These are phyloP conservation scores for Macrotyloma uniflorum DNA, from an alignment of 306 rosid genomes.

Conservation along the genomic window DNA sequence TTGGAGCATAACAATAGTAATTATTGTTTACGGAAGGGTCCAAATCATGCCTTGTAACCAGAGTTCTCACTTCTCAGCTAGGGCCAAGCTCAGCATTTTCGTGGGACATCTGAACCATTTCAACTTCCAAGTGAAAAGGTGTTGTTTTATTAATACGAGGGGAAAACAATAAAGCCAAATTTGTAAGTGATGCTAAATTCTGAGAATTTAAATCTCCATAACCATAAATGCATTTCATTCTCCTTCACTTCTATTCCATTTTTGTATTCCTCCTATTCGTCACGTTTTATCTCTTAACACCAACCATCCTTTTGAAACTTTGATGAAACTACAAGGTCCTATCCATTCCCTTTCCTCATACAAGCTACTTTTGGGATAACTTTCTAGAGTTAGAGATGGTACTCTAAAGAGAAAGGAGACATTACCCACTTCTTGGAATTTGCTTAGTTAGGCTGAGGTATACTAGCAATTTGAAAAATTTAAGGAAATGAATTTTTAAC, in stretches of 20 bases:
- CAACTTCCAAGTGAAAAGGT: constrained; percentile 1
- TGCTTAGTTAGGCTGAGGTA: background rate
- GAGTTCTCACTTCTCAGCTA: background rate
- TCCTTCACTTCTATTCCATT: background rate
- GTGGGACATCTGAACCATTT: background rate
- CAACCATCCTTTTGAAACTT: background rate
- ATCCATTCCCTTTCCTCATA: background rate
- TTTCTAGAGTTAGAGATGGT: background rate
- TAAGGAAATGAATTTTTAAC: background rate
- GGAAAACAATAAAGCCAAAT: background rate
- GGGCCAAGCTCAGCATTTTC: background rate
- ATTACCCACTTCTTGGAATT: background rate
- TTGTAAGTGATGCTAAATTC: background rate
- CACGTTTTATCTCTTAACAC: background rate
- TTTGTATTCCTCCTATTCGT: background rate
- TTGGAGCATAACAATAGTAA: background rate
- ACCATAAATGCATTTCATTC: background rate
- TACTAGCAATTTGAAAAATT: background rate
- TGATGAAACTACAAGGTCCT: background rate
- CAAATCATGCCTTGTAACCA: background rate
- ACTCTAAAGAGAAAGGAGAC: background rate
- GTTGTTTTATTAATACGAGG: background rate
- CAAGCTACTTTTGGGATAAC: background rate
- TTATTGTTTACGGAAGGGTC: background rate
- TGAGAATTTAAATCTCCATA: background rate